Evolutionary conservation across 306 rosid genomes (phyloP).

Genomic region (Chamaecrista fasciculata): DNA sequence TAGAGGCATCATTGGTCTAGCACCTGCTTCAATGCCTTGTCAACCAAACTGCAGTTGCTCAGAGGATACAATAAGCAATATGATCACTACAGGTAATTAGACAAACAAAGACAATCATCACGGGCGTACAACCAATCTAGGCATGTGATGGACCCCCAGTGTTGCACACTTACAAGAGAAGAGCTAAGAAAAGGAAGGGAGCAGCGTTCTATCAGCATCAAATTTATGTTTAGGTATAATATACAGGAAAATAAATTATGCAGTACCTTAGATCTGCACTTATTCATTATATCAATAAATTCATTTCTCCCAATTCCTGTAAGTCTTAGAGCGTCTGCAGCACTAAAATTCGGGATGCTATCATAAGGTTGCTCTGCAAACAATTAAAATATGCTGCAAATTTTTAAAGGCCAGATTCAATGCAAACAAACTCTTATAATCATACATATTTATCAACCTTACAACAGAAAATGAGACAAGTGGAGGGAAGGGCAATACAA

Average conservation of each 20-base stretch:
- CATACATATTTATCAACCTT: not conserved
- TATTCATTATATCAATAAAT: conserved; percentile 97
- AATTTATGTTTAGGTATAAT: not conserved
- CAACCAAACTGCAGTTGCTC: conserved; percentile 5
- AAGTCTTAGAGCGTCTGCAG: conserved; percentile 94
- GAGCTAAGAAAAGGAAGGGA: too few species aligned
- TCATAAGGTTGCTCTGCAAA: conserved; percentile 98
- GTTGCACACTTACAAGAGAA: too few species aligned
- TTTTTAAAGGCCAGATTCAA: conserved; percentile 26
- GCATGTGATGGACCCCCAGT: too few species aligned
- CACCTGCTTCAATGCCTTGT: not conserved
- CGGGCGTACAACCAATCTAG: conserved; percentile 13
- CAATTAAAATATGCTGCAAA: conserved; percentile 27
- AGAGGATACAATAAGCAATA: not conserved
- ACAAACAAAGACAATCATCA: conserved; percentile 7
- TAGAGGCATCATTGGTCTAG: conserved; percentile 6
- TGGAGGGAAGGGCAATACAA: not conserved
- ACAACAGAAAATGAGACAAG: conserved; percentile 17
- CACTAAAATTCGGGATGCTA: conserved; percentile 97
- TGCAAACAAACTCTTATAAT: not conserved
- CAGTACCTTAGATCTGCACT: conserved; percentile 95
- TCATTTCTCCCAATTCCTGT: conserved; percentile 97
- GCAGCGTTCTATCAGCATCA: too few species aligned
- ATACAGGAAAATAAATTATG: conserved; percentile 26
- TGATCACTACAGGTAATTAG: conserved; percentile 11